Conservation (phyloP, 2,329 filamentous ascomycete species). For the Fusarium sp. region DNA sequence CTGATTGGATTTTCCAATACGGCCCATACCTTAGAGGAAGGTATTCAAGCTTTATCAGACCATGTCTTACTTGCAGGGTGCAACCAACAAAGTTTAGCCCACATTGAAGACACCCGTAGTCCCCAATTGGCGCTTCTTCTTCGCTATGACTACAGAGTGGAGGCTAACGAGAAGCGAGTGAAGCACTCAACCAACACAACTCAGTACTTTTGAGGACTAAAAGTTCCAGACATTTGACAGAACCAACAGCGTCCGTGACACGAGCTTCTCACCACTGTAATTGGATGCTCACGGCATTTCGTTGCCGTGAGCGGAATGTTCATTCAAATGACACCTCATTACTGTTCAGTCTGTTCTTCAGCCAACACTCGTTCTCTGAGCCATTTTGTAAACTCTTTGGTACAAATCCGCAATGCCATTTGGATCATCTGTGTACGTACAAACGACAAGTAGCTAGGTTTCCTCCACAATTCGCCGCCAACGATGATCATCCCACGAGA, state of each 20-base stretch:
- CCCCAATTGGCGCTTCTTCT: background rate
- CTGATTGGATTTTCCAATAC: background rate
- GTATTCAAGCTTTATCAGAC: background rate
- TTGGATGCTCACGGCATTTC: background rate
- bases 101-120: background rate
- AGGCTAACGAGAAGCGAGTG: background rate
- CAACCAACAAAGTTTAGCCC: background rate
- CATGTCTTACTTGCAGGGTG: background rate
- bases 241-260: background rate
- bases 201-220: background rate
- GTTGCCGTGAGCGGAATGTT: background rate
- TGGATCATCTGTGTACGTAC: no score
- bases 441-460: background rate
- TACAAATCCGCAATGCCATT: no score
- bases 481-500: background rate
- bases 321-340: no score
- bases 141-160: background rate
- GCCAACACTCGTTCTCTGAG: background rate
- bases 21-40: background rate
- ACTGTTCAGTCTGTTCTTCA: fast-evolving
- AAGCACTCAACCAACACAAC: background rate
- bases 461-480: no score
- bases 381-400: background rate
- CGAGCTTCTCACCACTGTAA: background rate
- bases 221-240: background rate